Evolutionary conservation across 768 basidiomycete species (phyloP), one percentile per base, ranked within the genome.

Genomic region (Naganishia friedmannii): DNA sequence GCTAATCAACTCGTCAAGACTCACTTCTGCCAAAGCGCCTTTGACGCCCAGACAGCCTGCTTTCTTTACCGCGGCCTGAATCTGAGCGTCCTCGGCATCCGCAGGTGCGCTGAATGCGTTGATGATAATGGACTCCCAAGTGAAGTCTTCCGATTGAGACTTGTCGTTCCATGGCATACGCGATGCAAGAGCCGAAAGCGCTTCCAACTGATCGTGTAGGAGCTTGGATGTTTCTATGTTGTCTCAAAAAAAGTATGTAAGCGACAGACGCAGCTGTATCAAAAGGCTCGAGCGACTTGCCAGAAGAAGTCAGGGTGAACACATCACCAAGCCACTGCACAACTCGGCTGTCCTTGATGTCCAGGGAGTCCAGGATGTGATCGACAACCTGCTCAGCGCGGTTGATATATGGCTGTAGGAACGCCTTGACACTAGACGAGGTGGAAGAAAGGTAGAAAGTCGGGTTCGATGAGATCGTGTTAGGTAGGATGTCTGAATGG

Each of bases 111-210:
- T 19, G n/a, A 78, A 71, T 6, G 76, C 74, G n/a, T 74, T 73
- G 58, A 80, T 75, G 37, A 73, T 66, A 66, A 80, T 77, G 12
- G 79, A 74, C 53, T 80, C 77, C 76, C 76, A 79, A 13, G 73
- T 67, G 26, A 70, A 70, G 29, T 67, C 68, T 19, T 54, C 60
- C 2, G 60, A 68, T 21, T 28, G 34, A 23, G 73, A 54, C 17
- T 71, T 65, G 56, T 75, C 73, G 42, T 71, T 34, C 74, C 75
- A 80, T 4, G 76, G 75, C 53, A 77, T 69, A 3, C 74, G 74
- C 46, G 77, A 76, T 26, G 77, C 77, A 39, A 80, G 51, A 26
- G 77, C 77, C 29, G 74, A 77, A 6, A 80, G 68, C 46, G 74
- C 74, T 9, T 76, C 74, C 10, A 80, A 71, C 56, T 80, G 76